A percentile compares a stretch with the other conserved stretches of the same genome.
Evolutionary conservation across 495 filamentous ascomycete species (phyloP).

Genomic region (Lophiostoma macrostomum): DNA sequence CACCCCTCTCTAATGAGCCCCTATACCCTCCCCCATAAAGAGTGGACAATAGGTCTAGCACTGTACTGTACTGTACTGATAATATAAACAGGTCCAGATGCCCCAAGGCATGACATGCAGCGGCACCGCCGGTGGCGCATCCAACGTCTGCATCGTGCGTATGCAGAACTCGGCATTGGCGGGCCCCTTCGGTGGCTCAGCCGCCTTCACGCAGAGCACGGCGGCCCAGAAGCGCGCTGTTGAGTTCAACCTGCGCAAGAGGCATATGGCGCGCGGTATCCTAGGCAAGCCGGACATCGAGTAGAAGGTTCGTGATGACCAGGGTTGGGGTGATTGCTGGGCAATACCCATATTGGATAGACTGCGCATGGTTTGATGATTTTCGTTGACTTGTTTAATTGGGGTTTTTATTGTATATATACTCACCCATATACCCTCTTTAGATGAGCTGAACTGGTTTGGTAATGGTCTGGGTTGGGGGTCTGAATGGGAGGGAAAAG

Average conservation of each 20-base stretch:
- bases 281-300: constrained; percentile 24
- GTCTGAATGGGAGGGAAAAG: not conserved
- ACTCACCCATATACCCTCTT: constrained; percentile 1
- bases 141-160: constrained; percentile 57
- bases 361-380: not conserved
- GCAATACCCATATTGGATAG: constrained; percentile 6
- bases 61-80: too few relatives aligned
- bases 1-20: too few relatives aligned
- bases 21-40: too few relatives aligned
- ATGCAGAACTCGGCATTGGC: constrained; percentile 55
- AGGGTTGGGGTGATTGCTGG: constrained; percentile 11
- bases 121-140: constrained; percentile 49
- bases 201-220: constrained; percentile 38
- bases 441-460: not conserved
- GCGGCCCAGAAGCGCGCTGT: constrained; percentile 34
- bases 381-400: not conserved
- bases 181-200: constrained; percentile 59
- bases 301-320: not conserved
- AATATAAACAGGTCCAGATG: constrained; percentile 50
- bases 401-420: not conserved
- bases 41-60: too few relatives aligned
- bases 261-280: constrained; percentile 32
- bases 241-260: constrained; percentile 34
- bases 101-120: constrained; percentile 60
- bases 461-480: too few relatives aligned